Conservation (phyloP, 2,329 filamentous ascomycete species). For the Tolypocladium ovalisporum region DNA sequence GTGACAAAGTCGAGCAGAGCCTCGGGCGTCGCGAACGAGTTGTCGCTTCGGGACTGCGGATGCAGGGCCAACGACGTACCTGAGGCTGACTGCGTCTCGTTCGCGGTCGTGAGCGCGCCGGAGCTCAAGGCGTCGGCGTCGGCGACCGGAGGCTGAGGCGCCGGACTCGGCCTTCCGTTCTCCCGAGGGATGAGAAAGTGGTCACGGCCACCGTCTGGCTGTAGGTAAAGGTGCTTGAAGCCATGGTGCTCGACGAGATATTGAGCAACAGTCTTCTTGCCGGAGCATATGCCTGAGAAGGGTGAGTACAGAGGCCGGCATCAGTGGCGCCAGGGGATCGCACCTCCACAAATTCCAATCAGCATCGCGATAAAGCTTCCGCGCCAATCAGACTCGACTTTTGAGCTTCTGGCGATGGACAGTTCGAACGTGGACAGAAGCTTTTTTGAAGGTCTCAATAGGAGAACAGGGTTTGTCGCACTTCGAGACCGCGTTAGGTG, state of each 20-base stretch:
- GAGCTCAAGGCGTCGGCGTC: conserved; percentile 13
- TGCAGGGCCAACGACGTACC: conserved; percentile 15
- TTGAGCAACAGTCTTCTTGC: conserved; percentile 80
- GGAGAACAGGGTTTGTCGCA: background rate
- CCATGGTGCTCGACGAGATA: conserved; percentile 78
- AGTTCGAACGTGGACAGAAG: background rate
- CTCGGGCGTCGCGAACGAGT: conserved; percentile 50
- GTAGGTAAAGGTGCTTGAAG: conserved; percentile 63
- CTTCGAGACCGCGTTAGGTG: background rate
- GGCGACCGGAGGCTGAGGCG: conserved; percentile 5
- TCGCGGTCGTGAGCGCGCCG: conserved; percentile 15
- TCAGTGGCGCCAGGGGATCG: conserved; percentile 6
- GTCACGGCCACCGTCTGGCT: conserved; percentile 3
- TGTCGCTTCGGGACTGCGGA: conserved; percentile 6
- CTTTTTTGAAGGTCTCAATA: background rate
- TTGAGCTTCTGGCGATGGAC: background rate
- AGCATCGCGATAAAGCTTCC: conserved; percentile 43
- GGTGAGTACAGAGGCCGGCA: background rate
- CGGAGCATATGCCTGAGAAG: conserved; percentile 71
- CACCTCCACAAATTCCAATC: conserved; percentile 67
- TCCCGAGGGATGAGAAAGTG: background rate
- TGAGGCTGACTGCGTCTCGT: conserved; percentile 12
- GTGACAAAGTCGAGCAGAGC: conserved; percentile 78
- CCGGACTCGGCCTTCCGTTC: conserved; percentile 4
- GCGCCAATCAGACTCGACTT: background rate